A percentile compares a stretch with the other conserved stretches of the same genome.
phyloP scores from a whole-genome alignment of 106 monocot genomes.

The Cymbidium sinense region DNA sequence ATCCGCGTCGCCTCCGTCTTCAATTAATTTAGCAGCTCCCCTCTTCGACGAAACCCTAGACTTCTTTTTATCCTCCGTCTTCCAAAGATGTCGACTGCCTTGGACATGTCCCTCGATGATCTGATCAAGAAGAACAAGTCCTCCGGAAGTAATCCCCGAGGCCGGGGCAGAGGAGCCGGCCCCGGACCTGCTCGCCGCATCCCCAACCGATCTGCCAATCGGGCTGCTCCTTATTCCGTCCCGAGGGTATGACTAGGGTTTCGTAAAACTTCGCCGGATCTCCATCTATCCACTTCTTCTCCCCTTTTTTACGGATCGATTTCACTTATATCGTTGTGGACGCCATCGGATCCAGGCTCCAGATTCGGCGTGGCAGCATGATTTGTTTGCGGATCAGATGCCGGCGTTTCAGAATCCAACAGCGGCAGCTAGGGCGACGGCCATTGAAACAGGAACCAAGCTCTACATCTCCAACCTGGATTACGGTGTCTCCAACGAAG shows the following conservation, averaged over 20 bases:
- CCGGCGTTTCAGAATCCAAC: slow-evolving; percentile 11
- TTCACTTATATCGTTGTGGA: slow-evolving; percentile 21
- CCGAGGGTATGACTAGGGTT: slow-evolving; percentile 37
- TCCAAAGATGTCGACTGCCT: slow-evolving; percentile 40
- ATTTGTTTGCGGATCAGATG: slow-evolving; percentile 41
- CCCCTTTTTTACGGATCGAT: slow-evolving; percentile 1
- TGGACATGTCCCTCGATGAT: slow-evolving; percentile 76
- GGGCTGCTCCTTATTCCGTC: slow-evolving; percentile 31
- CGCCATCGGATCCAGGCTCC: slow-evolving; percentile 50
- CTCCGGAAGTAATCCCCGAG: slow-evolving; percentile 11
- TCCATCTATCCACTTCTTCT: slow-evolving; percentile 10
- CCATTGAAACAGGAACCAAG: slow-evolving; percentile 74
- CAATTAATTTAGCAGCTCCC: not conserved
- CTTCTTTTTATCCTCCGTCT: not conserved
- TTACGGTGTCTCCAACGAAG: slow-evolving; percentile 72
- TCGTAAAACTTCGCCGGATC: slow-evolving; percentile 9
- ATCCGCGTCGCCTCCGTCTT: too few relatives aligned
- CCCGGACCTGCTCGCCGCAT: slow-evolving; percentile 38
- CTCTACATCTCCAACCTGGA: slow-evolving; percentile 80
- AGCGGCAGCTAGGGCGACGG: slow-evolving; percentile 22
- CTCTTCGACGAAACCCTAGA: not conserved
- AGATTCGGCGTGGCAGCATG: slow-evolving; percentile 63
- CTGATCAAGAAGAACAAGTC: slow-evolving; percentile 78
- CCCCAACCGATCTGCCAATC: slow-evolving; percentile 30
- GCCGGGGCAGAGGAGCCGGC: slow-evolving; percentile 22